phyloP scores from a whole-genome alignment of 2,329 filamentous ascomycete species.

The Penicillium nordicum region DNA sequence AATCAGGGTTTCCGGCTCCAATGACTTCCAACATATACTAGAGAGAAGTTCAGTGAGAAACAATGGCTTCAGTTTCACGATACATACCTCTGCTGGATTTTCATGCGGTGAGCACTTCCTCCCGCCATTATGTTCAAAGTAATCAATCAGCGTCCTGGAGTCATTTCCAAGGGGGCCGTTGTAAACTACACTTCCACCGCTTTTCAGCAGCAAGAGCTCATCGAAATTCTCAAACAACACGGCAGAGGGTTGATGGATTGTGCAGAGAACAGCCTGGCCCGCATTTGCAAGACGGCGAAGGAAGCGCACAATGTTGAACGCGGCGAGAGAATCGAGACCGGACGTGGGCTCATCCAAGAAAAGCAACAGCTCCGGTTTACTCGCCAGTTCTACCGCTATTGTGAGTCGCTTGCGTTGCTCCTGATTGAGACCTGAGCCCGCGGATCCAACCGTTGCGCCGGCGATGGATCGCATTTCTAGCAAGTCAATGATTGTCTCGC shows the following conservation, averaged over 20 bases:
- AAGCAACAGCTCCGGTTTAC: slow-evolving; percentile 58
- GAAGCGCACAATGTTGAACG: slow-evolving; percentile 62
- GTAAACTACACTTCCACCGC: slow-evolving; percentile 77
- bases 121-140: slow-evolving; percentile 64
- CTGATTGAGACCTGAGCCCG: slow-evolving; percentile 58
- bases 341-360: slow-evolving; percentile 64
- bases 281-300: slow-evolving; percentile 63
- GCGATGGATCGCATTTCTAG: slow-evolving; percentile 67
- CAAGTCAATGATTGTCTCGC: slow-evolving; percentile 65
- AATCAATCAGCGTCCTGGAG: slow-evolving; percentile 65
- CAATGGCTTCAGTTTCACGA: neutral
- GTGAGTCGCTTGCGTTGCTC: slow-evolving; percentile 68
- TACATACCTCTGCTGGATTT: slow-evolving; percentile 63
- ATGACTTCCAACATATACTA: slow-evolving; percentile 79
- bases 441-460: slow-evolving; percentile 60
- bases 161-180: slow-evolving; percentile 81
- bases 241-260: slow-evolving; percentile 86
- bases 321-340: slow-evolving; percentile 66
- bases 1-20: slow-evolving; percentile 61
- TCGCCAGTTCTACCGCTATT: slow-evolving; percentile 60
- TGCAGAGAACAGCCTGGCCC: slow-evolving; percentile 84
- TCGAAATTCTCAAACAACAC: slow-evolving; percentile 87
- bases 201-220: slow-evolving; percentile 71
- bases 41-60: neutral
- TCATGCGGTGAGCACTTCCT: slow-evolving; percentile 58